Evolutionary conservation across 257 asterid species (phyloP).

Genomic region (Linderniella brevidens): DNA sequence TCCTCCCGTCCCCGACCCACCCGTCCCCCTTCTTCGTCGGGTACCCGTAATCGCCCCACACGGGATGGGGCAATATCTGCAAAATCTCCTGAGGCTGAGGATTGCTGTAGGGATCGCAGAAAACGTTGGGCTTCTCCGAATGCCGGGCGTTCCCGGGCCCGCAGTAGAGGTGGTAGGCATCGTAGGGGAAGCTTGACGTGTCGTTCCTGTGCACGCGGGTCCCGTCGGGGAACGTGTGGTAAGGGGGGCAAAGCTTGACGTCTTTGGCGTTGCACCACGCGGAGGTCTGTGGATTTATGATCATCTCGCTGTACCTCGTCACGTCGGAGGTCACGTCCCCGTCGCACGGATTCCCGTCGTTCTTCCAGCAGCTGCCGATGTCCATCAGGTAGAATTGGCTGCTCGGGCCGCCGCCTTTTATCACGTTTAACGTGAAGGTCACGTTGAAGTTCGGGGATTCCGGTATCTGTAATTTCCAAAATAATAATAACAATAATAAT

Average conservation of each 20-base stretch:
- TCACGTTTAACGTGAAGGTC: slow-evolving; percentile 52
- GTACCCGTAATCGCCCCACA: slow-evolving; percentile 69
- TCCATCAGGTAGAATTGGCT: slow-evolving; percentile 77
- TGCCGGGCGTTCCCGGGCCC: slow-evolving; percentile 41
- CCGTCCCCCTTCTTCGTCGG: slow-evolving; percentile 59
- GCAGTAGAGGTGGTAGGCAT: slow-evolving; percentile 63
- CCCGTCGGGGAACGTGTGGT: slow-evolving; percentile 59
- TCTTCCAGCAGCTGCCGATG: slow-evolving; percentile 96
- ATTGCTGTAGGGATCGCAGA: slow-evolving; percentile 69
- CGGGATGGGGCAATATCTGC: slow-evolving; percentile 75
- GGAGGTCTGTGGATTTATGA: slow-evolving; percentile 45
- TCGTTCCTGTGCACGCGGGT: slow-evolving; percentile 38
- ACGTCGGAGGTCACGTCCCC: slow-evolving; percentile 73
- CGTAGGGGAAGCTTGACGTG: slow-evolving; percentile 33
- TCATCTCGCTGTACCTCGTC: slow-evolving; percentile 75
- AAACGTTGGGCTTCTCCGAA: slow-evolving; percentile 25
- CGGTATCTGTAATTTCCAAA: slow-evolving; percentile 71
- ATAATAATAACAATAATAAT: too few relatives aligned
- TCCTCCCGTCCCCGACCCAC: slow-evolving; percentile 58
- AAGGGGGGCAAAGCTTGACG: slow-evolving; percentile 45
- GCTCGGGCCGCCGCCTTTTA: slow-evolving; percentile 46
- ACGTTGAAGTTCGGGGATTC: slow-evolving; percentile 69
- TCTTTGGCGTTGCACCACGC: slow-evolving; percentile 42
- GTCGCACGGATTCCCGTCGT: slow-evolving; percentile 52
- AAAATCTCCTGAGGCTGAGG: slow-evolving; percentile 82